Base-by-base conservation (phyloP, 2,329 filamentous ascomycete species). In the Incumbomyces lentus region DNA sequence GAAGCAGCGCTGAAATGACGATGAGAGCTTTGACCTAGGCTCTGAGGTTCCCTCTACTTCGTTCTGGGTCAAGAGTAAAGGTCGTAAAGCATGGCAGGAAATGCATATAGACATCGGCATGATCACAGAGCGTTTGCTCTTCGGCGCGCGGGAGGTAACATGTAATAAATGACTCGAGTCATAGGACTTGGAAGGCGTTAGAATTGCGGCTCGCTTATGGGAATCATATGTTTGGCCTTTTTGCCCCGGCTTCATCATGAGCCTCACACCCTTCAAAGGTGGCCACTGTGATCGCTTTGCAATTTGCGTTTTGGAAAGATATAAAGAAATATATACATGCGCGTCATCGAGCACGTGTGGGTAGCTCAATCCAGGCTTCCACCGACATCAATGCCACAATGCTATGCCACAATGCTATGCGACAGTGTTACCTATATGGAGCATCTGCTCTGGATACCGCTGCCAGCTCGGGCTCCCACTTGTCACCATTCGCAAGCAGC, bases 391-490 rank as follows among this genome's bases (percentile, higher is more conserved):
- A 35, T 35, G 12, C 33, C 36, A 12, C 12, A 26, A 17, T 8
- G n/a, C 34, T 6, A 37, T 17, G 6, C 14, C 6, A 14, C n/a
- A 37, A 8, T 7, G n/a, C 34, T 8, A 35, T 35, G 12, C 33
- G 6, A 12, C 12, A 26, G 6, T 8, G 36, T 75, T 81, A 90
- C 76, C 85, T 78, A 73, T 89, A 96, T 43, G 90, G 90, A 46
- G 89, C 81, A 74, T 98, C 92, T 51, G 92, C 92, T 62, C 88
- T 82, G 64, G 92, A 92, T 57, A 79, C 82, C 49, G 92, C 90
- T 1, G 90, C 90, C 62, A 98, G 75, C 71, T 98, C 92, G 6
- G 92, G 89, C 73, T 98, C 92, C 92, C 92, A 98, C 71, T 89
- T 90, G 72, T 93, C 88, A 60, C 88, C 86, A 63, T 94, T 94